Evolutionary conservation across 2,329 filamentous ascomycete species (phyloP), one percentile per base, ranked within the genome.

Genomic region (Fusarium domesticum): DNA sequence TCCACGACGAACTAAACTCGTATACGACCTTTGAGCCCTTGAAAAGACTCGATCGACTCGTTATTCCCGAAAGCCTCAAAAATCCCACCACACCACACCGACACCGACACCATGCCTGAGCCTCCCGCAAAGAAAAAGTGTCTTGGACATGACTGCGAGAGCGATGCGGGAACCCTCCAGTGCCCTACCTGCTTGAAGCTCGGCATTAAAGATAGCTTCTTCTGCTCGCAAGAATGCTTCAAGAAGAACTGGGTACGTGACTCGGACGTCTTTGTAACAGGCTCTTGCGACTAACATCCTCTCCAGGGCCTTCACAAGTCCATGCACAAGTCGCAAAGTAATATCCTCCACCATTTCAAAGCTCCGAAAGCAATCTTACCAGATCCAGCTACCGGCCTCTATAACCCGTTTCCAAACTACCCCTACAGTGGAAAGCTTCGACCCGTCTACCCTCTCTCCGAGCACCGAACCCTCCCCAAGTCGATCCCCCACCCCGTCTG

Each of bases 221-320:
- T 97, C 73, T 98, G 93, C 75, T 90, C 90, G 19, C 93, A 98
- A 69, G 93, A 97, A 60, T 98, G 93, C 76, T 98, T 98, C 74
- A 97, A 96, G 78, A 85, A 84, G 69, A 98, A 90, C 75, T 98
- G 93, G 93, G 93, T 97, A 83, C 60, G 81, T 58, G 58, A 34
- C 32, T 28, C 28, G 18, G 34, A 34, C 39, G 20, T 14, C 16
- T 23, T 35, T 20, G 20, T 18, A 31, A 56, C 58, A 47, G 59
- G 56, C 20, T 35, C 25, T 10, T 11, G 15, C n/a, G 40, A 17
- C 43, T 57, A 37, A 57, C 43, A 28, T 30, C 5, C 23, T 35
- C 15, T 12, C 40, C 61, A 96, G 91, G 75, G 73, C 67, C 81
- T 84, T 50, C 92, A 97, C 74, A 97, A 96, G 62, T 54, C 56